Evolutionary conservation across 805 yeast genomes (phyloP).

Genomic region (Yueomyces sinensis): DNA sequence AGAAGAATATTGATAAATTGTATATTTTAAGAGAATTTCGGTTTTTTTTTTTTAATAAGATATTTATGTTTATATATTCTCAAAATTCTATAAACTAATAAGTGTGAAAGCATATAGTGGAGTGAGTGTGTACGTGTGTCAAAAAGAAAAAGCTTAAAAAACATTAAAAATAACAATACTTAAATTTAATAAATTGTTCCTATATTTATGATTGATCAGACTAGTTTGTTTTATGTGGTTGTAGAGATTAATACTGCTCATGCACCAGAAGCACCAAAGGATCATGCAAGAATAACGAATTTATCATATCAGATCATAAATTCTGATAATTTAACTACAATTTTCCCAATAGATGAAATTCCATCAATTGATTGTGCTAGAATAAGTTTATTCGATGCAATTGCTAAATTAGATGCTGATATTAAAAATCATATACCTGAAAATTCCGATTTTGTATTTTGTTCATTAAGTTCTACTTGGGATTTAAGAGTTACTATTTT

Average conservation of each 20-base stretch:
- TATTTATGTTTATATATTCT: too few species aligned
- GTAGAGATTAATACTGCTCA: constrained; percentile 11
- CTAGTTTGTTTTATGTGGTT: constrained; percentile 5
- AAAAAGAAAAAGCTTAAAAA: too few species aligned
- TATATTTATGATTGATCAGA: background rate
- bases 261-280: constrained; percentile 29
- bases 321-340: constrained; percentile 33
- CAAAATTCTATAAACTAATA: too few species aligned
- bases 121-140: too few species aligned
- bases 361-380: constrained; percentile 35
- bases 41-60: too few species aligned
- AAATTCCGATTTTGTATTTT: constrained; percentile 45
- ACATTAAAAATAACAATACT: too few species aligned
- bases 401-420: constrained; percentile 37
- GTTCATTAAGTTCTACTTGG: constrained; percentile 52
- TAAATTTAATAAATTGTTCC: too few species aligned
- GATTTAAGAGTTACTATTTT: constrained; percentile 65
- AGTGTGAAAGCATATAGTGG: too few species aligned
- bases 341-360: constrained; percentile 31
- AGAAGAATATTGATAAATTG: too few species aligned
- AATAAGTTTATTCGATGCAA: constrained; percentile 49
- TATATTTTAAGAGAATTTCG: too few species aligned
- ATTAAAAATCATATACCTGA: constrained; percentile 21
- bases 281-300: constrained; percentile 54
- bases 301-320: constrained; percentile 56